Evolutionary conservation across 78 protist species (phyloP).

Genomic region (Diacronema lutheri): DNA sequence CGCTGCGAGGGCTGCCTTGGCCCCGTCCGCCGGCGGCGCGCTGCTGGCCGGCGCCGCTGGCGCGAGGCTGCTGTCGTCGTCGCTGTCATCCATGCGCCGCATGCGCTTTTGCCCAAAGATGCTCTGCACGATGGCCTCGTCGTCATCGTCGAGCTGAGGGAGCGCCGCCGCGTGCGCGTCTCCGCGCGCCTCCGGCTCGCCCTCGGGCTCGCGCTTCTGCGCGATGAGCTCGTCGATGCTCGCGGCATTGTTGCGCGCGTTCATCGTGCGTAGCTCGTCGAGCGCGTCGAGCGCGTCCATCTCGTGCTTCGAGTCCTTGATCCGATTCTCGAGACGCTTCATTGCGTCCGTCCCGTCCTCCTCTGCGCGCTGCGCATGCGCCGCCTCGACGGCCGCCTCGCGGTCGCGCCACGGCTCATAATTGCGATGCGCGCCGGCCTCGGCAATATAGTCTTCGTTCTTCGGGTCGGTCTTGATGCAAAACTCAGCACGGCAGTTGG

Average conservation of each 20-base stretch:
- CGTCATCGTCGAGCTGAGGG: no score
- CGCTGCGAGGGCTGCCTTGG: no score
- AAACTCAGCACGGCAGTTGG: constrained; percentile 79
- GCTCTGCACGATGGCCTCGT: no score
- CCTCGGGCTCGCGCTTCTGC: no score
- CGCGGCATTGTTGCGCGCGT: constrained; percentile 30
- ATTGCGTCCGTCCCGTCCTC: neutral
- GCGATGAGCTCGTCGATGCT: no score
- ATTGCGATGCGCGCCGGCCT: constrained; percentile 74
- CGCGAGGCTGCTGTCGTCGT: no score
- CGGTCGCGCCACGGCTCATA: constrained; percentile 77
- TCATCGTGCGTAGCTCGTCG: constrained; percentile 74
- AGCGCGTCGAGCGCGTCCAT: constrained; percentile 89
- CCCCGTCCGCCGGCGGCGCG: no score
- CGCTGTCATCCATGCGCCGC: no score
- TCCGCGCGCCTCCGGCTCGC: no score
- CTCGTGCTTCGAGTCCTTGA: constrained; percentile 79
- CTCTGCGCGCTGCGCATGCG: neutral
- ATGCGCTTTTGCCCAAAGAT: no score
- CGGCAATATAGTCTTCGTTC: constrained; percentile 79
- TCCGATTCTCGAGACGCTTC: constrained; percentile 37
- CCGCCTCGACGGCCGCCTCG: neutral
- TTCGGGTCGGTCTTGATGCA: constrained; percentile 89
- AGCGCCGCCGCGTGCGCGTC: no score
- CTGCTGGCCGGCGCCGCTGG: no score